Evolutionary conservation across 2,329 filamentous ascomycete genomes (phyloP).

Genomic region (Didymella pinodella): DNA sequence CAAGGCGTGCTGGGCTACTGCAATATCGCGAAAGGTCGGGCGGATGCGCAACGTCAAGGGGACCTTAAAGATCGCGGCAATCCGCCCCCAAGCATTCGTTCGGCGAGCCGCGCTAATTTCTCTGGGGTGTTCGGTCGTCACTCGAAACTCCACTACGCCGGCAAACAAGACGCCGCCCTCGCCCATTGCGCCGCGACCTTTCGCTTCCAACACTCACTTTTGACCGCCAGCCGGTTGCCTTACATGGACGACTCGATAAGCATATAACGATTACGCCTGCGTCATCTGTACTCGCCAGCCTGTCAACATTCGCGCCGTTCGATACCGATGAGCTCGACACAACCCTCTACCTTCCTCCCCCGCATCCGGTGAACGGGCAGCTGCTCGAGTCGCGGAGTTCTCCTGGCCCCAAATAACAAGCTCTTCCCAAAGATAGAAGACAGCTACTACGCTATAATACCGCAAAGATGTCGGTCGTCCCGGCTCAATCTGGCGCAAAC

Average conservation of each 20-base stretch:
- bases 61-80: conserved; percentile 11
- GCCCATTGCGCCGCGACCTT: conserved; percentile 31
- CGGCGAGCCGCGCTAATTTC: conserved; percentile 30
- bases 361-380: conserved; percentile 35
- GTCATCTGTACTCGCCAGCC: conserved; percentile 21
- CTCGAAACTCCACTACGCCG: conserved; percentile 34
- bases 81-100: conserved; percentile 21
- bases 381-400: conserved; percentile 24
- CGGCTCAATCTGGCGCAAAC: conserved; percentile 28
- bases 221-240: conserved; percentile 26
- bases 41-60: conserved; percentile 15
- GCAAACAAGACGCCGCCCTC: conserved; percentile 20
- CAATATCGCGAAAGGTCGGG: conserved; percentile 25
- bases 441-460: conserved; percentile 27
- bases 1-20: conserved; percentile 17
- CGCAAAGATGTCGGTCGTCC: conserved; percentile 31
- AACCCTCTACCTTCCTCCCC: conserved; percentile 28
- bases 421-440: conserved; percentile 30
- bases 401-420: conserved; percentile 17
- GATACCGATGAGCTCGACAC: conserved; percentile 45
- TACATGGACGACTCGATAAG: conserved; percentile 43
- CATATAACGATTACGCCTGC: conserved; percentile 26
- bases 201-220: conserved; percentile 21
- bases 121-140: conserved; percentile 28
- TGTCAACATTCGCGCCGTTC: conserved; percentile 27